These are phyloP conservation scores for Chlamydomonas eustigma DNA, from an alignment of 139 green algal genomes.

Conservation along the genomic window DNA sequence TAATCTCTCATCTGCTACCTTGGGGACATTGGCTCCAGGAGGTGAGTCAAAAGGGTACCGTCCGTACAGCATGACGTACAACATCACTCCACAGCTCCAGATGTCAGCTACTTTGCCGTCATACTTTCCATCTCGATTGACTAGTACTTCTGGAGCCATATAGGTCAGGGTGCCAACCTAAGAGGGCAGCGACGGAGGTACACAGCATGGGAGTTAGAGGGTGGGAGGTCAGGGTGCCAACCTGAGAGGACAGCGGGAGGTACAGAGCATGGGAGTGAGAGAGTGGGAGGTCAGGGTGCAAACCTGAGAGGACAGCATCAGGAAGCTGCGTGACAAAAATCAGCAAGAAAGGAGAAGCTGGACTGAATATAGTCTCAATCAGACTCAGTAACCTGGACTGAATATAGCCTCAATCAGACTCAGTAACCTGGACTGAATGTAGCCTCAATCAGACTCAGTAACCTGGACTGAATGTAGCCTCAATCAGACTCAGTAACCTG, in stretches of 20 bases:
- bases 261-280: neutral
- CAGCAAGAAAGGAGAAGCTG: neutral
- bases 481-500: no score
- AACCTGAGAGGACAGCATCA: neutral
- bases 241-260: neutral
- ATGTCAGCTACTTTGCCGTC: conserved; percentile 84
- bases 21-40: conserved; percentile 7
- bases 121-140: conserved; percentile 69
- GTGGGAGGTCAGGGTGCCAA: neutral
- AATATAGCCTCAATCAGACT: neutral
- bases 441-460: no score
- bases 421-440: no score
- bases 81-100: conserved; percentile 88
- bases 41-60: conserved; percentile 93
- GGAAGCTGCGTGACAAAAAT: neutral
- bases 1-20: no score
- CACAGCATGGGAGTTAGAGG: neutral
- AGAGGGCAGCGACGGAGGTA: neutral
- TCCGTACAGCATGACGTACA: conserved; percentile 96
- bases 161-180: conserved; percentile 82
- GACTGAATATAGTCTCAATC: neutral
- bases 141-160: conserved; percentile 89
- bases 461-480: no score
- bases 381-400: neutral
- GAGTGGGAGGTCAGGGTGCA: neutral